Base-by-base conservation (phyloP, 176 grass and related monocot species). In the Miscanthus lutarioriparius region DNA sequence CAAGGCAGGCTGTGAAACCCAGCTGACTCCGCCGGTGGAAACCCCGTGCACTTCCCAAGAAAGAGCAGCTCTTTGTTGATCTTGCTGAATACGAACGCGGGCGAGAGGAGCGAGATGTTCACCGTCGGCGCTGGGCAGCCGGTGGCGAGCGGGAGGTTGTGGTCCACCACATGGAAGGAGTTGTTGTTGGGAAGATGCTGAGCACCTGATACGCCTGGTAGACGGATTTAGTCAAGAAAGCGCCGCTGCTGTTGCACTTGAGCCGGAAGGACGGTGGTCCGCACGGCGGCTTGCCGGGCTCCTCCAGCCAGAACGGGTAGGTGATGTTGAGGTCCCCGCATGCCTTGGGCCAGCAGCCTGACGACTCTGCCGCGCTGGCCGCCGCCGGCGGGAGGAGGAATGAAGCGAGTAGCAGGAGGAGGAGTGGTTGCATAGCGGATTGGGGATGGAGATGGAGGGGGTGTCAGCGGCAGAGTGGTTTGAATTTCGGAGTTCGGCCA, bases 291-390 rank as follows among this genome's bases (percentile, higher is more conserved):
- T 2, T 2, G 19, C 43, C 41, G 33, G 65, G 43, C 73, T 90
- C 78, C 4, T 85, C 72, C 33, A 86, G 41, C 88, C 88, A 86
- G 83, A 90, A 90, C 25, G 88, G 78, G 54, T 86, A 86, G 7
- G 64, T 4, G 54, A 86, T 36, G 32, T 16, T 54, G 6, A 86
- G 72, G 1, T 1, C 3, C 10, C 72, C 53, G 78, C 83, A 89
- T 4, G 0, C 0, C 82, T 22, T 82, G 0, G 72, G 88, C 41
- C 12, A 44, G 83, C 83, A 86, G 8, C 68, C 12, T 25, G 75
- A 41, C 6, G 7, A 14, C 0, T 35, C 6, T 11, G 45, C 11
- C 0, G 75, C 35, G 56, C 0, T 8, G 22, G 38, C 45, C 17
- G 32, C 15, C 17, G 77, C 2, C 17, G n/a, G 30, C 17, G 37